Percentiles rank a stretch among this genome's conserved stretches.
phyloP scores from a whole-genome alignment of 2,329 filamentous ascomycete species.

The Pseudocercospora fuligena region DNA sequence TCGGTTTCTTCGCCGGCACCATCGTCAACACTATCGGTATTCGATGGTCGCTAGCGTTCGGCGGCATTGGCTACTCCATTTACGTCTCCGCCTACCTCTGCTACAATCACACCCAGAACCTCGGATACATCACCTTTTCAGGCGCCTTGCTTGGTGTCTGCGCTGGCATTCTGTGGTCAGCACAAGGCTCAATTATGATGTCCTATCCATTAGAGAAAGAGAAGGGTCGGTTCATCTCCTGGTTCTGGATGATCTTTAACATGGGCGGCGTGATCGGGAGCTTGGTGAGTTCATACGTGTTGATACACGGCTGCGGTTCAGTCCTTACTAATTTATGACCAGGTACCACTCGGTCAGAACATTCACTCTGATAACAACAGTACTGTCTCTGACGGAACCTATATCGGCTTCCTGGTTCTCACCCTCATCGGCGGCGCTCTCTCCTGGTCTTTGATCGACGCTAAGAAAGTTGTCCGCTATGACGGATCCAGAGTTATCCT shows the following conservation, averaged over 20 bases:
- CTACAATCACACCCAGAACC: constrained; percentile 70
- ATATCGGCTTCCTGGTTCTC: constrained; percentile 84
- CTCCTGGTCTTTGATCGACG: constrained; percentile 72
- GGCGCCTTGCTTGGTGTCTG: constrained; percentile 78
- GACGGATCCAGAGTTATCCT: constrained; percentile 81
- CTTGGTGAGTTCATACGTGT: constrained; percentile 52
- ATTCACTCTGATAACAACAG: constrained; percentile 59
- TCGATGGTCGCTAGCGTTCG: constrained; percentile 69
- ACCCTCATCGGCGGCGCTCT: constrained; percentile 74
- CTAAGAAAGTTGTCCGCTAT: constrained; percentile 71
- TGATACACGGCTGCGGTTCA: too few species aligned
- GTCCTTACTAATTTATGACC: neutral
- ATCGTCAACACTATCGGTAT: constrained; percentile 78
- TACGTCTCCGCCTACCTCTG: constrained; percentile 73
- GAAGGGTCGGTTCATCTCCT: constrained; percentile 87
- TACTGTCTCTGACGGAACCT: constrained; percentile 76
- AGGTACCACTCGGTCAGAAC: constrained; percentile 76
- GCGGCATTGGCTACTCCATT: constrained; percentile 76
- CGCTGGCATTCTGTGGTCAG: constrained; percentile 80
- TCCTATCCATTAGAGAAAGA: constrained; percentile 79
- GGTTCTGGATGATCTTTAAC: constrained; percentile 97
- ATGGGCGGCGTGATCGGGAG: constrained; percentile 85
- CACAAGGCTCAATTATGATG: constrained; percentile 87
- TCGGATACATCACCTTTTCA: constrained; percentile 75
- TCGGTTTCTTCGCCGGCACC: constrained; percentile 70